Conservation (phyloP, 2,329 filamentous ascomycete genomes). For the Cladosporium sphaerospermum region DNA sequence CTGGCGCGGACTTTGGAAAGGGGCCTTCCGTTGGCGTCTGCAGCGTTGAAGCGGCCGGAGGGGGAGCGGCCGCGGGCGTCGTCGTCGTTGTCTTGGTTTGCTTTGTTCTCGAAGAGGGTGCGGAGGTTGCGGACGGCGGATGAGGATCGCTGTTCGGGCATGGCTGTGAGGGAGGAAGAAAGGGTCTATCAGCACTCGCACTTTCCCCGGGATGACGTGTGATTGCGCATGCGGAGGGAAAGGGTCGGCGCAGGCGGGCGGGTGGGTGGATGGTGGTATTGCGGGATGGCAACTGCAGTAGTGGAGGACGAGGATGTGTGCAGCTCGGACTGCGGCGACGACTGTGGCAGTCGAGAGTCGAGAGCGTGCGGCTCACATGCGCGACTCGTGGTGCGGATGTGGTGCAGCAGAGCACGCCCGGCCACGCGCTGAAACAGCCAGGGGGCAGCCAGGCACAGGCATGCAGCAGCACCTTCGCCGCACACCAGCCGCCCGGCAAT, state of each 20-base stretch:
- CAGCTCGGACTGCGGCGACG: neutral
- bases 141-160: constrained; percentile 35
- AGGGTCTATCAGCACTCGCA: constrained; percentile 8
- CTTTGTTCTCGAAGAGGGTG: constrained; percentile 44
- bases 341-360: neutral
- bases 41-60: neutral
- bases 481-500: no score
- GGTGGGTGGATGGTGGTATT: neutral
- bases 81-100: neutral
- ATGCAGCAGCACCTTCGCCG: no score
- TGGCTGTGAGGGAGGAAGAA: constrained; percentile 32
- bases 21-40: constrained; percentile 26
- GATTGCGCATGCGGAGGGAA: neutral
- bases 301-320: neutral
- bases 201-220: constrained; percentile 6
- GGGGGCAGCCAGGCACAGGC: neutral
- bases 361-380: neutral
- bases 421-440: neutral
- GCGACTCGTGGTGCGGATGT: neutral
- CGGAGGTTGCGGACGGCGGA: constrained; percentile 43
- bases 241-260: neutral
- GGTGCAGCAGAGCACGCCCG: neutral
- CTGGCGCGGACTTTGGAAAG: constrained; percentile 42
- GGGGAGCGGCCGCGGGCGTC: constrained; percentile 41
- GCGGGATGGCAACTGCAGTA: neutral